Evolutionary conservation across 177 flowering plant genomes (phyloP), one percentile per base, ranked within the genome.

Genomic region (Tripterygium wilfordii): DNA sequence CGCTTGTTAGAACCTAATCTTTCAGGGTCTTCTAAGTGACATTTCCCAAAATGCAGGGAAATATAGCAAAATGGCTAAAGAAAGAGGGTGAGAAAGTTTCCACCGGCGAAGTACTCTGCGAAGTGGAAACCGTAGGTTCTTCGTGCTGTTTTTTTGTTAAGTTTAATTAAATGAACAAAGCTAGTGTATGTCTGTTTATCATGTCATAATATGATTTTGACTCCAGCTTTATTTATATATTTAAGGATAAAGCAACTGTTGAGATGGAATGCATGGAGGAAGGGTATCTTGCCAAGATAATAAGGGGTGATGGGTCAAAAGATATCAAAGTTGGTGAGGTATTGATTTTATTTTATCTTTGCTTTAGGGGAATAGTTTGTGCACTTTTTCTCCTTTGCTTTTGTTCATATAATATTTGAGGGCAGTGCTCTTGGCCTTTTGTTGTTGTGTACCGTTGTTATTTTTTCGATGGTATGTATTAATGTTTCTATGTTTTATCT

Each of bases 221-320:
- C n/a, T n/a, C n/a, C n/a, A n/a, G n/a, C n/a, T n/a, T 48, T 28
- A 3, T 9, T 41, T 53, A 12, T 51, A 30, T 5, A 43, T 51
- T 40, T 0, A 23, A 92, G 98, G 98, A 92, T 70, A 92, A 92
- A 74, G 96, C 98, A 17, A 88, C 98, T 3, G 98, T 92, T n/a
- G 98, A 92, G 67, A 82, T 92, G 98, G 98, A 92, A 67, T 86
- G 96, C 66, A 88, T 92, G 98, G 98, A 92, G 58, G 98, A 92
- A 56, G 96, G 98, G 13, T 92, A 77, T 70, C 62, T 88, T 57
- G 98, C 96, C 30, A 92, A 84, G 76, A 92, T 92, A 39, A 18
- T 92, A 46, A 74, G 53, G 28, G 94, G 84, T 30, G 99, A 88
- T 57, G 96, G 96, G 4, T 66, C 96, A 45, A 85, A 81, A 69